A percentile compares a stretch with the other conserved stretches of the same genome.
Evolutionary conservation across 345 rosid genomes (phyloP).

Genomic region (Pugionium dolabratum): DNA sequence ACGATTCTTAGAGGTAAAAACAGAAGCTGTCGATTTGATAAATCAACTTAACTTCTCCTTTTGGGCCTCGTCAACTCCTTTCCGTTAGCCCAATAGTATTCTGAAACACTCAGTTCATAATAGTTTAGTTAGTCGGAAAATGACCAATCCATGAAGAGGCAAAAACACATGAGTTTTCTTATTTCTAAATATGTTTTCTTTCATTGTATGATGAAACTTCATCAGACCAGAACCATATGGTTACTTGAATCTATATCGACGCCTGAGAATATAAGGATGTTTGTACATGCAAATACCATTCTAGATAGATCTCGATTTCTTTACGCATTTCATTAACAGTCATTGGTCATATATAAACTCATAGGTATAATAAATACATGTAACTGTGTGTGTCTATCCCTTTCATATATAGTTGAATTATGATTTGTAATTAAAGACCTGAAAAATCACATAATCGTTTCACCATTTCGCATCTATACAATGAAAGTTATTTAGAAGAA

Average conservation of each 20-base stretch:
- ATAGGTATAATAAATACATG: too few species aligned
- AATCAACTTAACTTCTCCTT: too few species aligned
- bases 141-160: conserved; percentile 24
- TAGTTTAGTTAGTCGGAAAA: conserved; percentile 6
- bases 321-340: not conserved
- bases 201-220: not conserved
- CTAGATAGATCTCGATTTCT: not conserved
- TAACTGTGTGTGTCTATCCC: too few species aligned
- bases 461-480: not conserved
- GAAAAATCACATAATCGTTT: not conserved
- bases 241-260: not conserved
- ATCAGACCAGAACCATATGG: conserved; percentile 11
- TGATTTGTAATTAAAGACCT: too few species aligned
- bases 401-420: too few species aligned
- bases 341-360: too few species aligned
- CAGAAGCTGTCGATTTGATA: too few species aligned
- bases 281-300: not conserved
- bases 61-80: too few species aligned
- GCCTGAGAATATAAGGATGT: conserved; percentile 7
- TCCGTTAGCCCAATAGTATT: too few species aligned
- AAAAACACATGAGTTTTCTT: conserved; percentile 6
- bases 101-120: too few species aligned
- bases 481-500: too few species aligned
- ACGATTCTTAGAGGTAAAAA: too few species aligned
- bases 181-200: not conserved